These are phyloP conservation scores for Serendipita indica DNA, from an alignment of 768 basidiomycete species.

Conservation along the genomic window DNA sequence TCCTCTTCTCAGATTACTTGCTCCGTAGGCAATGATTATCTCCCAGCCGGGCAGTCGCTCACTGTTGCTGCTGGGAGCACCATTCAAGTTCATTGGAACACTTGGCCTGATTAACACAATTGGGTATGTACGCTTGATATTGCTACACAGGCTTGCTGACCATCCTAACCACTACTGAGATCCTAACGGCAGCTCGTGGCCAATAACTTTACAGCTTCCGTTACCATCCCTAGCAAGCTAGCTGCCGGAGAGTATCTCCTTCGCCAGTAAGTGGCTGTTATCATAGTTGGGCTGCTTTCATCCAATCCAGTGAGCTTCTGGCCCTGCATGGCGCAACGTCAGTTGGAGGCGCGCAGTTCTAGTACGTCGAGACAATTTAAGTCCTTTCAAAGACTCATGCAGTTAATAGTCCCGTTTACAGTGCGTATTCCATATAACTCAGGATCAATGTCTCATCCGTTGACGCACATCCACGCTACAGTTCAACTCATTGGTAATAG, in stretches of 20 bases:
- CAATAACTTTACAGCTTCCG: background rate
- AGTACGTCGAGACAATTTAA: background rate
- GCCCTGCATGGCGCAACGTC: background rate
- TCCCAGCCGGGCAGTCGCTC: conserved; percentile 3
- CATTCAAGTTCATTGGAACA: conserved; percentile 10
- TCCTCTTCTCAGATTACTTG: conserved; percentile 11
- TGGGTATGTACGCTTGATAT: background rate
- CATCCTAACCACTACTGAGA: background rate
- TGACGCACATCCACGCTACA: background rate
- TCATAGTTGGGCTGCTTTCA: background rate
- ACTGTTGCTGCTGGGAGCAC: conserved; percentile 9
- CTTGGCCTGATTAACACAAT: conserved; percentile 5
- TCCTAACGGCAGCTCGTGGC: background rate
- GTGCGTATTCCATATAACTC: background rate
- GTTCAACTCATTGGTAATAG: background rate
- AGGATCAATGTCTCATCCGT: background rate
- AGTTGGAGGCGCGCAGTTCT: background rate
- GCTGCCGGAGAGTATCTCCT: background rate
- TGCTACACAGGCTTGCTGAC: background rate
- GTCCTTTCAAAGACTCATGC: background rate
- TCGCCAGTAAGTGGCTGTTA: background rate
- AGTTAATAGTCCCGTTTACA: background rate
- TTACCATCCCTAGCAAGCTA: background rate
- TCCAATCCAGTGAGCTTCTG: background rate
- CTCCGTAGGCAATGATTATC: conserved; percentile 10